These are phyloP conservation scores for Fusarium heterosporum DNA, from an alignment of 2,329 filamentous ascomycete species.

Conservation along the genomic window DNA sequence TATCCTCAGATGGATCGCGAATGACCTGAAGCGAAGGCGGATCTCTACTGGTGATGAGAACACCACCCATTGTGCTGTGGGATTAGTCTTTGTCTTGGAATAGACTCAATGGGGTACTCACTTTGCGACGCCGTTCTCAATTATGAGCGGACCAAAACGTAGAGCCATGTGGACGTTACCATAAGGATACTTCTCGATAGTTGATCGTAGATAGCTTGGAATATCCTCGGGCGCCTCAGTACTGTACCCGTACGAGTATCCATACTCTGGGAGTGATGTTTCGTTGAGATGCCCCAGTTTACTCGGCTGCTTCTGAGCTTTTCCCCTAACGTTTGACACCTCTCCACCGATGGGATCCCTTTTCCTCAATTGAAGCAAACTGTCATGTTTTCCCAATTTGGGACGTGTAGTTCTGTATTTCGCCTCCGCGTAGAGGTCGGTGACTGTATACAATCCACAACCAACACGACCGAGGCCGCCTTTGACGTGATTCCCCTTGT, in stretches of 20 bases:
- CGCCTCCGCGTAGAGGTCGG: conserved; percentile 40
- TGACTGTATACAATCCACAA: conserved; percentile 15
- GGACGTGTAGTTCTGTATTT: conserved; percentile 39
- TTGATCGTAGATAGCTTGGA: conserved; percentile 46
- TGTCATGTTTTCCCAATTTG: conserved; percentile 15
- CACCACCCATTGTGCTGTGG: conserved; percentile 39
- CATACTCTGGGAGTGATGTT: conserved; percentile 33
- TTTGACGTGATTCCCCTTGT: conserved; percentile 22
- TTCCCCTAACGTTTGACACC: not conserved
- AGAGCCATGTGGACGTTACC: conserved; percentile 54
- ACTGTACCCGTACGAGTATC: conserved; percentile 32
- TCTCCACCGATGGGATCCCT: conserved; percentile 4
- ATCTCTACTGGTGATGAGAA: conserved; percentile 44
- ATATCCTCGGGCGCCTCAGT: conserved; percentile 37
- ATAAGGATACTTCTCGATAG: conserved; percentile 48
- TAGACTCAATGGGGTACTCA: conserved; percentile 34
- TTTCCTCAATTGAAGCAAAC: conserved; percentile 16
- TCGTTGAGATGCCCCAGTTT: conserved; percentile 23
- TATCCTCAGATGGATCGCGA: conserved; percentile 18
- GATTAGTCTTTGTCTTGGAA: not conserved
- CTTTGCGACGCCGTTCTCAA: conserved; percentile 55
- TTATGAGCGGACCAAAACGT: conserved; percentile 52
- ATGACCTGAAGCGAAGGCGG: conserved; percentile 41
- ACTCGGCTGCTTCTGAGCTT: not conserved
- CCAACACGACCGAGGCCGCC: conserved; percentile 13